phyloP scores from a whole-genome alignment of 495 filamentous ascomycete genomes.

The Oidiodendron maius region DNA sequence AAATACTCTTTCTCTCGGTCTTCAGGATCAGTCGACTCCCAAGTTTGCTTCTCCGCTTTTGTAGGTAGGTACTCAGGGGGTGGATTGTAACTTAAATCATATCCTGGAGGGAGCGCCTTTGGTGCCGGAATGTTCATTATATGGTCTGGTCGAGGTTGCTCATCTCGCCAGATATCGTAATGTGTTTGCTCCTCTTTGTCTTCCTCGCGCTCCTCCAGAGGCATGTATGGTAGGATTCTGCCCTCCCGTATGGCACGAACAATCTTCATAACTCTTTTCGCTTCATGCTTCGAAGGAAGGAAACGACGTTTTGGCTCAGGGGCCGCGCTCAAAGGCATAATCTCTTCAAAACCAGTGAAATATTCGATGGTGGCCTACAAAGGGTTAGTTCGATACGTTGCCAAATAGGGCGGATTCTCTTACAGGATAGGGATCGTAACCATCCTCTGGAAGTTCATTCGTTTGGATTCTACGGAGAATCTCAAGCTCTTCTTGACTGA shows the following conservation, averaged over 20 bases:
- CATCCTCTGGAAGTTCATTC: constrained; percentile 82
- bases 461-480: constrained; percentile 83
- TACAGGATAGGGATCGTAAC: constrained; percentile 83
- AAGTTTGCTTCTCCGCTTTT: constrained; percentile 75
- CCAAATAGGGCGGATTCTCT: constrained; percentile 18
- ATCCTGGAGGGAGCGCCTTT: constrained; percentile 88
- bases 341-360: constrained; percentile 83
- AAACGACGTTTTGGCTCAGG: constrained; percentile 96
- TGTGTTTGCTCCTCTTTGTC: constrained; percentile 57
- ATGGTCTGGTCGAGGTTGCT: constrained; percentile 75
- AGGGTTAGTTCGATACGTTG: constrained; percentile 10
- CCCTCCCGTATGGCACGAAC: constrained; percentile 94
- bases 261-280: constrained; percentile 96
- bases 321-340: constrained; percentile 89
- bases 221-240: constrained; percentile 85
- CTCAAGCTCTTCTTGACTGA: constrained; percentile 84
- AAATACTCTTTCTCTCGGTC: constrained; percentile 88
- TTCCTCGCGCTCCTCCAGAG: constrained; percentile 58
- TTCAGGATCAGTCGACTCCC: constrained; percentile 84
- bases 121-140: constrained; percentile 95
- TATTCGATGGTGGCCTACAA: constrained; percentile 76
- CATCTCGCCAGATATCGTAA: constrained; percentile 94
- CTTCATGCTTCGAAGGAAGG: constrained; percentile 95
- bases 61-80: constrained; percentile 90
- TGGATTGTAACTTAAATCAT: constrained; percentile 95